Evolutionary conservation across 768 basidiomycete species (phyloP), one percentile per base, ranked within the genome.

Genomic region (Xerocomellus dryophilus): DNA sequence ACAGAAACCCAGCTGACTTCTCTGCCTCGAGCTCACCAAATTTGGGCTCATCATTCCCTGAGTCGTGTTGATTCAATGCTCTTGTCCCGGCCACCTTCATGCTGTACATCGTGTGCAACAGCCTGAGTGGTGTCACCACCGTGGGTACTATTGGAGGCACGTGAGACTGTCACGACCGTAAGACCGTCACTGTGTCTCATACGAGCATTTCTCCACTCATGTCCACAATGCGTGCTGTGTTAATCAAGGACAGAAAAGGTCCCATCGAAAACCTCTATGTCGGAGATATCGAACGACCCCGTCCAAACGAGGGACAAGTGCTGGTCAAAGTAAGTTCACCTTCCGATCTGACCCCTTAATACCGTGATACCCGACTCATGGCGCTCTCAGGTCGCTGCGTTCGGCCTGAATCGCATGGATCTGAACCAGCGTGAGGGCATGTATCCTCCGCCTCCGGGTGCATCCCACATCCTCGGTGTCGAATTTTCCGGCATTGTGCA

Each of bases 391-490:
- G 77, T 90, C 64, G 83, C 82, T 68, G 86, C 86, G 1, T 94
- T 95, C 67, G 90, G 91, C n/a, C 71, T 95, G 54, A 95, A 95
- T 71, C 80, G 93, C 29, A 86, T 91, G 91, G 93, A 95, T 64
- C 77, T 92, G 50, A 47, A 59, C 7, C 93, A 91, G 67, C 81
- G 87, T 7, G 76, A 84, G 64, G 88, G 86, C 1, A 62, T 67
- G n/a, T 93, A 93, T 66, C 86, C 89, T 17, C 71, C 79, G n/a
- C 92, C 93, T 29, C 77, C 84, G n/a, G 87, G 85, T 39, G 80
- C 83, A 18, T 85, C 86, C 34, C 71, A 77, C 7, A 85, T 94
- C 65, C 77, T 95, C 9, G 93, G 94, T 4, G 88, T 93, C 41
- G 94, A 96, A 69, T 96, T 95, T 67, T 83, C 91, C 21, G 90